These are phyloP conservation scores for Stephanodiscus minutulus DNA, from an alignment of 108 stramenopile genomes.

Conservation along the genomic window DNA sequence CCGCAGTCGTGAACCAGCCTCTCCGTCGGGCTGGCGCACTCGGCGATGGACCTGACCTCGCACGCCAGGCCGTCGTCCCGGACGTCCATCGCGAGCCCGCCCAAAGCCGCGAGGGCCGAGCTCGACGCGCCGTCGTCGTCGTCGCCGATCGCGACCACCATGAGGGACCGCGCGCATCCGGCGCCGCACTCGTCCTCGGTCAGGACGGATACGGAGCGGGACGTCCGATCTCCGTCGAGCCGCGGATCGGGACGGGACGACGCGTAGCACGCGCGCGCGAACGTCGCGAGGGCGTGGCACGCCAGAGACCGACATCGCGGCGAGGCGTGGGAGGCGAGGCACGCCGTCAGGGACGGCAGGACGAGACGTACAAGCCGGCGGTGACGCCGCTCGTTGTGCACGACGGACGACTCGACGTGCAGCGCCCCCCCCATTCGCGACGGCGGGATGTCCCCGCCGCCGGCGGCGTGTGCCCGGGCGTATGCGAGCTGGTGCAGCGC, in stretches of 20 bases:
- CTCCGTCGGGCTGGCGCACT: conserved; percentile 19
- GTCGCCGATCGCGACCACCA: conserved; percentile 63
- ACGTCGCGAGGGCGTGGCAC: conserved; percentile 54
- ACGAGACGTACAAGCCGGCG: conserved; percentile 23
- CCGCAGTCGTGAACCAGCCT: conserved; percentile 3
- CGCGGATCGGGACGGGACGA: conserved; percentile 50
- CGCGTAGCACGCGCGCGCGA: conserved; percentile 58
- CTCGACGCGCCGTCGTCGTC: conserved; percentile 71
- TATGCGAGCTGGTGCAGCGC: conserved; percentile 25
- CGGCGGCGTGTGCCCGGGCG: neutral
- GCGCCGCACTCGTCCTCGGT: conserved; percentile 72
- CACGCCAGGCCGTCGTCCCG: conserved; percentile 25
- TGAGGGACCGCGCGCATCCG: conserved; percentile 61
- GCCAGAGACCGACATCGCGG: conserved; percentile 52
- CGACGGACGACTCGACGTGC: conserved; percentile 22
- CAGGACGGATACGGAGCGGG: conserved; percentile 31
- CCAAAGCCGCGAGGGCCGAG: conserved; percentile 64
- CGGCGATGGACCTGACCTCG: conserved; percentile 24
- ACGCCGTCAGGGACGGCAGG: conserved; percentile 23
- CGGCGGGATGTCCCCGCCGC: neutral
- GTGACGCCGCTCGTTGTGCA: conserved; percentile 23
- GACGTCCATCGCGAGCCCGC: conserved; percentile 56
- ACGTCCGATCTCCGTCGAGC: conserved; percentile 37
- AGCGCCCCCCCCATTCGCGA: neutral
- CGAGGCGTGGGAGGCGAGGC: conserved; percentile 20